Conservation (phyloP, 2,329 filamentous ascomycete species). For the Aspergillus phoenicis region DNA sequence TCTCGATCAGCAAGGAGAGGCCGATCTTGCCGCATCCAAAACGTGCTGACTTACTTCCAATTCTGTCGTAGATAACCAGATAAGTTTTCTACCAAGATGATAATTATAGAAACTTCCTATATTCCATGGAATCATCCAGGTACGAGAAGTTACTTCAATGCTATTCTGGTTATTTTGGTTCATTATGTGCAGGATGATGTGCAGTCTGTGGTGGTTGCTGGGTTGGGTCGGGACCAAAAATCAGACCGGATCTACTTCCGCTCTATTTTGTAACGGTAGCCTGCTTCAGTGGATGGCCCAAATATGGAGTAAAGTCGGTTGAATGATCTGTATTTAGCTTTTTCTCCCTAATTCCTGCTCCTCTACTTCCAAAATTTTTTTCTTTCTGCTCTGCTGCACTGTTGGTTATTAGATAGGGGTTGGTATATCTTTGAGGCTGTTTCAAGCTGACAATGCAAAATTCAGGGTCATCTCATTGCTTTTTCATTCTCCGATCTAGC, state of each 20-base stretch:
- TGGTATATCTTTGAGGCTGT: background rate
- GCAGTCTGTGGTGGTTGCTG: background rate
- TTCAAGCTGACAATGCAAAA: background rate
- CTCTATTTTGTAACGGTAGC: background rate
- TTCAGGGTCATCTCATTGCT: background rate
- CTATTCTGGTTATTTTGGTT: background rate
- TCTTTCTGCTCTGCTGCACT: background rate
- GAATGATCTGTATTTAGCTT: background rate
- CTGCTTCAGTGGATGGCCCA: background rate
- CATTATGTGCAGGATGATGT: background rate
- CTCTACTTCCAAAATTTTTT: no score
- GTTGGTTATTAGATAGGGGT: background rate
- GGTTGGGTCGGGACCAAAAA: background rate
- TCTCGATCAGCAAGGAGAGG: background rate
- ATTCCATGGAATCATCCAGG: background rate
- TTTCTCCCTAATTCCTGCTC: background rate
- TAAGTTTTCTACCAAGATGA: background rate
- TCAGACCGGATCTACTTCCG: conserved; percentile 3
- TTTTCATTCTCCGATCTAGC: no score
- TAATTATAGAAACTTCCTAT: background rate
- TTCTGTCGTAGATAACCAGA: no score
- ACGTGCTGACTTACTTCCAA: background rate
- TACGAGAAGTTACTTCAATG: background rate
- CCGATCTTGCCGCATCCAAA: background rate
- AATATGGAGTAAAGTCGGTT: background rate